Base-by-base conservation (phyloP, 768 basidiomycete genomes). In the Kondoa subrosea region DNA sequence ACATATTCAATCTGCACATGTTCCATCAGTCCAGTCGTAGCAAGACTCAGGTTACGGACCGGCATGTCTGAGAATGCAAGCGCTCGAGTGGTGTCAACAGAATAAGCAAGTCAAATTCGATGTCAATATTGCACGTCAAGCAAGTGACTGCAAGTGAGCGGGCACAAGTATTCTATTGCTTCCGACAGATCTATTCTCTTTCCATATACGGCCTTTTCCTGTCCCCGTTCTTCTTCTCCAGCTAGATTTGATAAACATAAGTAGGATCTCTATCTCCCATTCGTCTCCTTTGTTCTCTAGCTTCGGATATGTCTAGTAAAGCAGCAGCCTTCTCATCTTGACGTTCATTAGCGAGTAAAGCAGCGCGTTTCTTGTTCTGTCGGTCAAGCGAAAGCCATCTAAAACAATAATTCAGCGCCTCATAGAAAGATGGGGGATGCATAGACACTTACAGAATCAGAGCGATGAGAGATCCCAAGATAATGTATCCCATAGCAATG, bases 1-100 rank as follows among this genome's bases (percentile, higher is more conserved):
- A 97, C 58, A 31, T 70, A 70, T 50, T 60, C 66, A 64, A 70
- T 61, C 69, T 70, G 57, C 30, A 29, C 56, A 56, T n/a, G 32
- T 4, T n/a, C n/a, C n/a, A n/a, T n/a, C n/a, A n/a, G n/a, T n/a
- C n/a, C n/a, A n/a, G n/a, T n/a, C n/a, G n/a, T n/a, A n/a, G n/a
- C n/a, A n/a, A n/a, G n/a, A n/a, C n/a, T n/a, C n/a, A n/a, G n/a
- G n/a, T n/a, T n/a, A n/a, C n/a, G n/a, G n/a, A n/a, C n/a, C n/a
- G n/a, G n/a, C n/a, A n/a, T n/a, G n/a, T n/a, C n/a, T n/a, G n/a
- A n/a, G n/a, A n/a, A n/a, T n/a, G n/a, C n/a, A n/a, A n/a, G n/a
- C n/a, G n/a, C n/a, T n/a, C n/a, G n/a, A n/a, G n/a, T n/a, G n/a
- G n/a, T n/a, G n/a, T n/a, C n/a, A n/a, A n/a, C n/a, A n/a, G n/a